A percentile compares a stretch with the other conserved stretches of the same genome.
Conservation (phyloP, 2,329 filamentous ascomycete genomes). For the Diaporthe ilicicola region DNA sequence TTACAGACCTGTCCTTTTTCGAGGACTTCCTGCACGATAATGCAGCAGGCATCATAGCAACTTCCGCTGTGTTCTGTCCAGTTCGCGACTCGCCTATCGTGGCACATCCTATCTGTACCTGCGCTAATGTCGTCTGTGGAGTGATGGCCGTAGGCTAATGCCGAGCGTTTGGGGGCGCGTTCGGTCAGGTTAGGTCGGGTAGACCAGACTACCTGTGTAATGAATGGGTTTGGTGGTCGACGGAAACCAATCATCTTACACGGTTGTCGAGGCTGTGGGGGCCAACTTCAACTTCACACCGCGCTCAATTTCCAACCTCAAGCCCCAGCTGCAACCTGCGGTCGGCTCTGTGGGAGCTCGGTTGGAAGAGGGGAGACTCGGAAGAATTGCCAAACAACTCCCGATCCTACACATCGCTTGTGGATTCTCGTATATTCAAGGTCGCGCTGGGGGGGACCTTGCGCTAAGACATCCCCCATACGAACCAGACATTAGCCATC, state of each 20-base stretch:
- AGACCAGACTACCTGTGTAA: not conserved
- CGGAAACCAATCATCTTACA: slow-evolving; percentile 21
- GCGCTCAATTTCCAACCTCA: not conserved
- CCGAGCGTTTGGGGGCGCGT: not conserved
- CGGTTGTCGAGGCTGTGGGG: slow-evolving; percentile 19
- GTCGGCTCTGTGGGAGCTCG: not conserved
- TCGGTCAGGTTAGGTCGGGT: not conserved
- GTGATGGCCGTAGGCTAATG: not conserved
- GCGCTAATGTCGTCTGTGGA: not conserved
- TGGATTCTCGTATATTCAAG: slow-evolving; percentile 3
- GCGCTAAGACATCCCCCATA: slow-evolving; percentile 15
- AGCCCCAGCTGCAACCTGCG: slow-evolving; percentile 7
- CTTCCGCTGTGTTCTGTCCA: not conserved
- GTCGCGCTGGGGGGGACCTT: slow-evolving; percentile 11
- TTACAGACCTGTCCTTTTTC: not conserved
- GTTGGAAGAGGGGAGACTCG: not conserved
- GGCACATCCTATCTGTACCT: not conserved
- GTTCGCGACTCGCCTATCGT: not conserved
- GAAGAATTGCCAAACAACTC: not conserved
- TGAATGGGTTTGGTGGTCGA: not conserved
- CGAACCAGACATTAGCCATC: slow-evolving; percentile 18
- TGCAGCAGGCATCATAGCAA: not conserved
- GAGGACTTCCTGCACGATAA: not conserved
- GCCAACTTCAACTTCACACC: not conserved
- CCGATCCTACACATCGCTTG: not conserved